Conservation (phyloP, 2,329 filamentous ascomycete genomes). For the Beauveria sp. region DNA sequence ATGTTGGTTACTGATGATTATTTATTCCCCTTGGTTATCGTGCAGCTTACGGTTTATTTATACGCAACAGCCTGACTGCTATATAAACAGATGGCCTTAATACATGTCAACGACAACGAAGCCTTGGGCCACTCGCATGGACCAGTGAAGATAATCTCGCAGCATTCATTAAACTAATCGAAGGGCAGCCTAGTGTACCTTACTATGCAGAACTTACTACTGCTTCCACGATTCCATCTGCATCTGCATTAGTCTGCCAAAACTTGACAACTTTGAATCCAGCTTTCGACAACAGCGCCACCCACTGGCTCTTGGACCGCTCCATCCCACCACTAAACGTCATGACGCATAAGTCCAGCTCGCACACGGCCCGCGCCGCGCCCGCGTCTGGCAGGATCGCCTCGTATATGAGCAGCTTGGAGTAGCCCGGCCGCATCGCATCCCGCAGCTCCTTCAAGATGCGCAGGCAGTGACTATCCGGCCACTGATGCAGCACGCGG, state of each 20-base stretch:
- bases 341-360: slow-evolving; percentile 19
- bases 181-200: not conserved
- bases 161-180: not conserved
- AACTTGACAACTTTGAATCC: slow-evolving; percentile 12
- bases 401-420: slow-evolving; percentile 24
- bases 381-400: slow-evolving; percentile 16
- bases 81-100: not conserved
- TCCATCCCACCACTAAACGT: slow-evolving; percentile 14
- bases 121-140: not conserved
- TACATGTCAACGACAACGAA: not conserved
- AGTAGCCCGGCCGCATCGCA: slow-evolving; percentile 20
- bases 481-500: slow-evolving; percentile 19
- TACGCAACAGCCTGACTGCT: not conserved
- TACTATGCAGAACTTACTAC: not conserved
- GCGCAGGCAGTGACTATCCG: slow-evolving; percentile 15
- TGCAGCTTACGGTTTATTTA: not conserved
- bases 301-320: slow-evolving; percentile 16
- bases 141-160: not conserved
- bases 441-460: slow-evolving; percentile 15
- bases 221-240: slow-evolving; percentile 1
- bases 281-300: slow-evolving; percentile 13
- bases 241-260: not conserved
- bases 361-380: slow-evolving; percentile 12
- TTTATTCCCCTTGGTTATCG: not conserved
- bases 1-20: not conserved